Evolutionary conservation across 2,329 filamentous ascomycete species (phyloP).

Genomic region (Fonsecaea pugnacius): DNA sequence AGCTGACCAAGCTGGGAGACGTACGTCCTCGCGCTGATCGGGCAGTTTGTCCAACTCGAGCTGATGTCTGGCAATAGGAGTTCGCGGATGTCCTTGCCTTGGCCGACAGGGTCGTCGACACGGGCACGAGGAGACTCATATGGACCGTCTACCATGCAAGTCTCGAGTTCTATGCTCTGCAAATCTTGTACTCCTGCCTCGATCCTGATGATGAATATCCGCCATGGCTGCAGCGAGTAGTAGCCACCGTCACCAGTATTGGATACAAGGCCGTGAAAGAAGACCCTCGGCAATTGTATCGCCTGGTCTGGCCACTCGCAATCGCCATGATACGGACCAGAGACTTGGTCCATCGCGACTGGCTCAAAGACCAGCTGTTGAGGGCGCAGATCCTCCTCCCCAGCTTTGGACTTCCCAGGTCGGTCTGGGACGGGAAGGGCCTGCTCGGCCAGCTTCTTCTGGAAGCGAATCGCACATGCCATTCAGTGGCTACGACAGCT

Average conservation of each 20-base stretch:
- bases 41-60: background rate
- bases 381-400: conserved; percentile 18
- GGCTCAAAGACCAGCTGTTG: conserved; percentile 41
- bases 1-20: conserved; percentile 39
- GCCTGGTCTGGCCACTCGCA: conserved; percentile 43
- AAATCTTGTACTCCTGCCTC: conserved; percentile 43
- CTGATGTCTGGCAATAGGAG: conserved; percentile 36
- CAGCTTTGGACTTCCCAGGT: conserved; percentile 11
- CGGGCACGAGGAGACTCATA: conserved; percentile 42
- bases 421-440: conserved; percentile 8
- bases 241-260: conserved; percentile 42
- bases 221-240: conserved; percentile 40
- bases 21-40: conserved; percentile 19
- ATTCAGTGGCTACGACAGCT: conserved; percentile 7
- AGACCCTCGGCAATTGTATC: conserved; percentile 41
- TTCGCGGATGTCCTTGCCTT: conserved; percentile 46
- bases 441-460: conserved; percentile 19
- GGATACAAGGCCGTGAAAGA: conserved; percentile 41
- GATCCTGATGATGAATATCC: conserved; percentile 30
- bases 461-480: conserved; percentile 18
- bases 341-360: conserved; percentile 39
- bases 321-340: conserved; percentile 44
- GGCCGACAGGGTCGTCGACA: conserved; percentile 40
- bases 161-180: conserved; percentile 42
- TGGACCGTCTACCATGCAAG: conserved; percentile 45